phyloP scores from a whole-genome alignment of 164 flowering plant genomes.

The grape (Vitis vinifera) region ASM3070453v1 NC_081808.1:22988501-22989000 shows the following conservation, averaged over 20 bases:
- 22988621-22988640: too few species aligned
- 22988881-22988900: constrained; percentile 17
- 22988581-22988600: too few species aligned
- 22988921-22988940: constrained; percentile 29
- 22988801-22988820: constrained; percentile 29
- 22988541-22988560: constrained; percentile 18
- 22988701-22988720: too few species aligned
- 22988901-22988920: constrained; percentile 32
- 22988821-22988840: constrained; percentile 22
- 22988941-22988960: constrained; percentile 24
- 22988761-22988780: constrained; percentile 34
- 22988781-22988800: constrained; percentile 36
- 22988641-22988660: too few species aligned
- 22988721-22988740: neutral
- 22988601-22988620: too few species aligned
- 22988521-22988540: constrained; percentile 10
- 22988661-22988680: too few species aligned
- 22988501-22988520: neutral
- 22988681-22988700: too few species aligned
- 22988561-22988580: constrained; percentile 1
- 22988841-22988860: constrained; percentile 23
- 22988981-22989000: too few species aligned
- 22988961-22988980: neutral
- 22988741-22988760: constrained; percentile 26
- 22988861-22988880: constrained; percentile 27